Percentiles rank a stretch among this genome's conserved stretches.
These are phyloP conservation scores for Hypoxylon sp. DNA, from an alignment of 2,329 filamentous ascomycete genomes.

Conservation along the genomic window DNA sequence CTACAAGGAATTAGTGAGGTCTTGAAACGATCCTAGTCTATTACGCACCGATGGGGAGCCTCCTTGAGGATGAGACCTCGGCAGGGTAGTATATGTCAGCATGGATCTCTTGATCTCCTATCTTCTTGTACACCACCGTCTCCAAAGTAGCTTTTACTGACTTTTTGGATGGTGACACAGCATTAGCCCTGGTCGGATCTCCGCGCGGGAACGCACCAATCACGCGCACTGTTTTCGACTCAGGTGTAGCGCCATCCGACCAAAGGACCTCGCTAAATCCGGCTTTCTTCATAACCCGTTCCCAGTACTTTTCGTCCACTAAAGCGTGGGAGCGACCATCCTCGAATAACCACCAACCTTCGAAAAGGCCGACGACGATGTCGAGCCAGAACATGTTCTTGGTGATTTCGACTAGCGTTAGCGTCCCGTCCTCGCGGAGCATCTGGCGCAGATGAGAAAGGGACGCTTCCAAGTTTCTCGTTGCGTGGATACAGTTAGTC, in stretches of 20 bases:
- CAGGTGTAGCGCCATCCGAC: constrained; percentile 43
- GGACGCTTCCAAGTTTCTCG: neutral
- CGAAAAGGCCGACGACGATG: neutral
- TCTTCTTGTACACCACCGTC: neutral
- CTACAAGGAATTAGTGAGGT: neutral
- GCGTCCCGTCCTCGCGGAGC: neutral
- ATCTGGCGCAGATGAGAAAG: neutral
- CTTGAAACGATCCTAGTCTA: neutral
- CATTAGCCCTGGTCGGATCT: neutral
- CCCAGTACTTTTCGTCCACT: neutral
- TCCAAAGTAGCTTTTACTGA: neutral
- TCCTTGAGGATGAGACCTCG: neutral
- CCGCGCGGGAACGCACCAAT: constrained; percentile 42
- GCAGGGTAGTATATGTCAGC: neutral
- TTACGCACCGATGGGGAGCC: neutral
- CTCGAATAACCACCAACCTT: neutral
- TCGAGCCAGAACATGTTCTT: neutral
- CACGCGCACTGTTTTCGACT: constrained; percentile 46
- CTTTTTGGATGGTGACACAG: neutral
- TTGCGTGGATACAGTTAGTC: neutral
- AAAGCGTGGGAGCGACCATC: neutral
- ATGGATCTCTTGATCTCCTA: neutral
- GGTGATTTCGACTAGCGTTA: neutral
- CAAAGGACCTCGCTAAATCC: constrained; percentile 48
- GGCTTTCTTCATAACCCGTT: too few species aligned